Evolutionary conservation across 2,329 filamentous ascomycete species (phyloP), one percentile per base, ranked within the genome.

Genomic region (Balansia obtecta): DNA sequence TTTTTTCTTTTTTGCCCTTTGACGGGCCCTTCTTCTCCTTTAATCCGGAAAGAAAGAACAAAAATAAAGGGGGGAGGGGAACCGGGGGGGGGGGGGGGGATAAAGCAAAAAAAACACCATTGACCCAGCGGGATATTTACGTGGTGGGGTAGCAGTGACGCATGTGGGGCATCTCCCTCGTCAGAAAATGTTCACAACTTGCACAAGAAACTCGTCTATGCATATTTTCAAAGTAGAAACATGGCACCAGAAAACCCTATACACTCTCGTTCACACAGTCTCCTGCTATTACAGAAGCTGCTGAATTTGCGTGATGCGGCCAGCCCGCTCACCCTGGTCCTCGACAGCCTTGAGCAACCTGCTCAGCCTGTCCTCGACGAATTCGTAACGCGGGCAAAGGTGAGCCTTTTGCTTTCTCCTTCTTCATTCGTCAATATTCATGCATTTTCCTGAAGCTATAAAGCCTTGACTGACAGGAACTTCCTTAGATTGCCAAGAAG

Each of bases 341-440:
- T 95, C 51, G 91, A 97, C 66, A 87, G 77, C 34, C 73, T 96
- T 32, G 88, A 95, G 68, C 89, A 95, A 68, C 81, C 83, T 27
- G 86, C 82, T 7, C 75, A 73, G 32, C 82, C 83, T 0, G 68
- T 95, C 4, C 56, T 91, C 2, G 69, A 72, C 16, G 89, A 95
- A 65, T 87, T 91, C 65, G 79, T 86, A 49, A 72, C 75, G 45
- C 77, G 90, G 58, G 88, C 86, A 50, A 86, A 84, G 71, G 87
- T 86, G 58, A 18, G 49, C 3, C n/a, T n/a, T n/a, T n/a, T n/a
- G 11, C 12, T 38, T 4, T 6, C 32, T 4, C n/a, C 38, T 11
- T 10, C 22, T 8, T 1, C 7, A 7, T 22, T 27, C 5, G 27
- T 27, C 8, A 6, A 1, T 7, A 27, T 8, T 7, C 27, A 27